Conservation (phyloP, 2,329 filamentous ascomycete genomes). For the Fusarium siculi region DNA sequence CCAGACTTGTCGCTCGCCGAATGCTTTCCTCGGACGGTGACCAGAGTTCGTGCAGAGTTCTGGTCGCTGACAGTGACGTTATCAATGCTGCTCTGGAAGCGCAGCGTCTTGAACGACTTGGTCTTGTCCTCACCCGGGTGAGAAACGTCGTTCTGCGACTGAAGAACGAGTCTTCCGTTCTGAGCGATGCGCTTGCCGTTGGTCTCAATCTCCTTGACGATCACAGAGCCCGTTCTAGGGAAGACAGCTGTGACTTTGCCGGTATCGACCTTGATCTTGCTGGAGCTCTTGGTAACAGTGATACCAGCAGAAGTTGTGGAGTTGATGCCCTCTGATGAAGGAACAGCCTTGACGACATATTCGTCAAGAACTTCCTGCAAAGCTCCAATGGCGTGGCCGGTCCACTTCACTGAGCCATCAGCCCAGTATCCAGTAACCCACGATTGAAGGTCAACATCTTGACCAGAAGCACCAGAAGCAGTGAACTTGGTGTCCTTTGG, state of each 20-base stretch:
- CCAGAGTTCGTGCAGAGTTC: constrained; percentile 50
- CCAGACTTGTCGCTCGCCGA: constrained; percentile 45
- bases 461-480: constrained; percentile 38
- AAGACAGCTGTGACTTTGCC: constrained; percentile 57
- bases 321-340: constrained; percentile 18
- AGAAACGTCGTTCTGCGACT: constrained; percentile 61
- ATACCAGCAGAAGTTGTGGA: constrained; percentile 17
- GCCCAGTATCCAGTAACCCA: constrained; percentile 70
- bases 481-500: constrained; percentile 52
- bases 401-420: constrained; percentile 71
- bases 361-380: constrained; percentile 52
- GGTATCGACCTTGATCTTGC: constrained; percentile 54
- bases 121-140: constrained; percentile 37
- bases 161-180: constrained; percentile 63
- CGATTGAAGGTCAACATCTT: constrained; percentile 52
- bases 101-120: constrained; percentile 52
- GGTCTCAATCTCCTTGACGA: constrained; percentile 55
- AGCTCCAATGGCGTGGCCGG: constrained; percentile 63
- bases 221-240: constrained; percentile 53
- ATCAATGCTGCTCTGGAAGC: constrained; percentile 62
- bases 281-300: constrained; percentile 32
- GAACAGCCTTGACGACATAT: constrained; percentile 51
- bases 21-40: constrained; percentile 57
- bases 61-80: constrained; percentile 60
- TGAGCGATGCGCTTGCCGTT: constrained; percentile 56